Evolutionary conservation across 2,329 filamentous ascomycete species (phyloP), one percentile per base, ranked within the genome.

Genomic region (Penicillium sp.): DNA sequence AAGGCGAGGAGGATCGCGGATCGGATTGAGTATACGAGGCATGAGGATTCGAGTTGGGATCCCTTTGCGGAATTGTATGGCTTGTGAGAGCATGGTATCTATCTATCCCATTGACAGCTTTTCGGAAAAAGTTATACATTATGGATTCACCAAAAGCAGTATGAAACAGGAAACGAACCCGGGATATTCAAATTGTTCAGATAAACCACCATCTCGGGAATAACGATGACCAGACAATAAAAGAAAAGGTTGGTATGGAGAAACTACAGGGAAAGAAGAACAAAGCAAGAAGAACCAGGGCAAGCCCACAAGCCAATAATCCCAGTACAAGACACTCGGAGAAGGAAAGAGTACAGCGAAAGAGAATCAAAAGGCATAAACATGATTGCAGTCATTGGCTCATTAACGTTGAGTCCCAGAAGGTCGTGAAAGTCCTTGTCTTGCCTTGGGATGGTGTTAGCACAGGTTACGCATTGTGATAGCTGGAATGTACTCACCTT

Each of bases 1-100:
- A 63, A 72, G 12, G 81, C 81, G 1, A 62, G 68, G 23, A 59
- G 58, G 0, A 65, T 83, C 27, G 79, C 80, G 2, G 67, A 75
- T 44, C 62, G 57, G 27, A 76, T 81, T 50, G 84, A 87, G 68
- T 85, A 86, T 66, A 74, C 75, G 10, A 75, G 81, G 37, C 77
- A 79, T 54, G 58, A 57, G 4, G 76, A 85, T 56, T 46, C 76
- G 1, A 66, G 55, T 2, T 60, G 70, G 15, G 83, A 86, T 67
- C 78, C 79, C 0, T 86, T 83, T 72, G 77, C 78, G 13, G 66
- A 67, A 54, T 18, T 64, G 4, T 46, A 57, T 50, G 61, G 55
- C 4, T 31, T 62, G 37, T 57, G 50, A 46, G 15, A 18, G 15
- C 15, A 23, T 23, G 20, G 20, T 4, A 23, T 23, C 20, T 4